phyloP scores from a whole-genome alignment of 1,284 basidiomycete genomes.

The Boletellus sp. region DNA sequence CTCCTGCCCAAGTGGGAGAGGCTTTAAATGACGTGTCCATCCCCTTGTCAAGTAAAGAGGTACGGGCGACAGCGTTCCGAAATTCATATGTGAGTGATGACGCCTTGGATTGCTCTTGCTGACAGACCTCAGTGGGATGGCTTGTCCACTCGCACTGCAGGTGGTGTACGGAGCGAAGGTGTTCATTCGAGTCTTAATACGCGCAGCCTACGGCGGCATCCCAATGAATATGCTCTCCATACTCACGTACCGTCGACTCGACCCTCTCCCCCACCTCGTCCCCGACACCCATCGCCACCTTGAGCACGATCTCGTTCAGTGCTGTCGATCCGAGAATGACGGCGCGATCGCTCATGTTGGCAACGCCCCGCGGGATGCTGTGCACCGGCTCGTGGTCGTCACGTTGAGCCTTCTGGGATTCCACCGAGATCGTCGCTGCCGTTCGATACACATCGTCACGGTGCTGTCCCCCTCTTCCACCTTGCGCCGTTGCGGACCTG shows the following conservation, averaged over 20 bases:
- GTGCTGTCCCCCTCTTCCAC: constrained; percentile 96
- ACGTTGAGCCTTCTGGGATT: constrained; percentile 90
- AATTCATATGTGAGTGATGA: too few relatives aligned
- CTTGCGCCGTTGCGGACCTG: constrained; percentile 80
- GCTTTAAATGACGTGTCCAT: too few relatives aligned
- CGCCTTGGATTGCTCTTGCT: too few relatives aligned
- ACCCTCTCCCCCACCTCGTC: constrained; percentile 70
- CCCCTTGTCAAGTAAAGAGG: too few relatives aligned
- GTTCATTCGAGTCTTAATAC: too few relatives aligned
- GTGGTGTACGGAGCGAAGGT: too few relatives aligned
- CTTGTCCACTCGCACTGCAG: too few relatives aligned
- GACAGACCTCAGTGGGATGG: too few relatives aligned
- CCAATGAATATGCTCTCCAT: constrained; percentile 76
- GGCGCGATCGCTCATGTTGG: constrained; percentile 88
- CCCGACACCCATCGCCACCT: constrained; percentile 77
- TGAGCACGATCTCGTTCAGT: constrained; percentile 88
- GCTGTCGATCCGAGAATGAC: constrained; percentile 89
- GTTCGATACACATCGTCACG: constrained; percentile 94
- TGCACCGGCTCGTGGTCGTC: constrained; percentile 84
- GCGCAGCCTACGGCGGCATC: too few relatives aligned
- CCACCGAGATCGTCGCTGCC: constrained; percentile 89
- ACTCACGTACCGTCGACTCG: constrained; percentile 79
- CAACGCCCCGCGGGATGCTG: constrained; percentile 82
- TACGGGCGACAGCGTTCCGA: too few relatives aligned
- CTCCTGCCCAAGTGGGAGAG: too few relatives aligned